Percentiles rank a stretch among this genome's conserved stretches.
These are phyloP conservation scores for Paraconiothyrium brasiliense DNA, from an alignment of 2,329 filamentous ascomycete genomes.

Conservation along the genomic window DNA sequence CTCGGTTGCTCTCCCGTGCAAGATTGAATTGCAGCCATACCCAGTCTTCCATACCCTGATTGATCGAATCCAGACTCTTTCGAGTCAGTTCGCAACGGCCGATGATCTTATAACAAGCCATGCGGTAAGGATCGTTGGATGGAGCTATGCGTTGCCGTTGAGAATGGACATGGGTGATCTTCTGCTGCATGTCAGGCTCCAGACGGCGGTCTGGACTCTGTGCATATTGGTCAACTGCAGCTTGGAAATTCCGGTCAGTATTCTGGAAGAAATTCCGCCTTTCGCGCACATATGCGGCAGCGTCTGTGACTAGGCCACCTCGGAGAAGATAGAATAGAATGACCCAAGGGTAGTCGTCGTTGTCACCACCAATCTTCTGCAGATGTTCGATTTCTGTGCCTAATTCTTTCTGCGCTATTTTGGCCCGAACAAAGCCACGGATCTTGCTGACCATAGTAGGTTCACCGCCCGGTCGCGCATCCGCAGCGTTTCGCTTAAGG, in stretches of 20 bases:
- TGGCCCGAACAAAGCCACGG: slow-evolving; percentile 87
- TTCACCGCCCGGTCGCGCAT: slow-evolving; percentile 88
- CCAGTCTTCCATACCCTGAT: slow-evolving; percentile 71
- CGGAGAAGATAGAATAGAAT: slow-evolving; percentile 91
- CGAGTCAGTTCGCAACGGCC: slow-evolving; percentile 74
- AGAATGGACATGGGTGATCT: slow-evolving; percentile 89
- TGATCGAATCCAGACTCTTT: slow-evolving; percentile 66
- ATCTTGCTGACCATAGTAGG: slow-evolving; percentile 91
- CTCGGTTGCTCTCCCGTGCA: slow-evolving; percentile 68
- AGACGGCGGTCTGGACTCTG: slow-evolving; percentile 79
- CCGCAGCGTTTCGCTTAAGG: slow-evolving; percentile 83
- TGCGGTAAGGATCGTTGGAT: slow-evolving; percentile 90
- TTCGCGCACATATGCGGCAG: slow-evolving; percentile 83
- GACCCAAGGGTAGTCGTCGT: slow-evolving; percentile 90
- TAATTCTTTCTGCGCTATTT: slow-evolving; percentile 81
- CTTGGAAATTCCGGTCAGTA: slow-evolving; percentile 88
- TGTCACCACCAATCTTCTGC: slow-evolving; percentile 69
- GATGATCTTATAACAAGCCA: slow-evolving; percentile 98
- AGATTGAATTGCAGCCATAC: slow-evolving; percentile 72
- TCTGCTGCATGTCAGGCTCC: slow-evolving; percentile 80
- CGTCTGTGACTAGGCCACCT: slow-evolving; percentile 83
- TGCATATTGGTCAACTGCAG: slow-evolving; percentile 86
- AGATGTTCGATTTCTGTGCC: slow-evolving; percentile 82
- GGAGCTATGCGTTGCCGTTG: slow-evolving; percentile 85
- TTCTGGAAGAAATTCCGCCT: slow-evolving; percentile 87